Evolutionary conservation across 257 asterid genomes (phyloP).

Genomic region (Ligustrum vulgare): DNA sequence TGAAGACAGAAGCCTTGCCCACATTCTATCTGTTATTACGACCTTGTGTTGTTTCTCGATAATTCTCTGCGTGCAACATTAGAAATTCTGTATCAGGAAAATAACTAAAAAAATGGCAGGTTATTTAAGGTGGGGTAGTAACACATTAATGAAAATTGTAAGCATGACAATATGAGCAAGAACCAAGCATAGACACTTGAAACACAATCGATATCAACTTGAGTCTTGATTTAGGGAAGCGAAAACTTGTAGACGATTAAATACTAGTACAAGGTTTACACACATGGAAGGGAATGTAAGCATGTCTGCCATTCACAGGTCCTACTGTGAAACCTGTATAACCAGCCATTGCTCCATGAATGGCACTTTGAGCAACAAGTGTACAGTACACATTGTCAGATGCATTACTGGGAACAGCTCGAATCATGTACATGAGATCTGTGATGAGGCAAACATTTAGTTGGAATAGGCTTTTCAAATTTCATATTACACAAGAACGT

Average conservation of each 20-base stretch:
- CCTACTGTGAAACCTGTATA: conserved; percentile 83
- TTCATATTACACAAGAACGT: not conserved
- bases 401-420: conserved; percentile 90
- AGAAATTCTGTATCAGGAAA: not conserved
- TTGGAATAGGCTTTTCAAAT: conserved; percentile 1
- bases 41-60: conserved; percentile 71
- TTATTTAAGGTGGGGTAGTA: too few species aligned
- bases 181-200: too few species aligned
- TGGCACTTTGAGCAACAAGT: conserved; percentile 90
- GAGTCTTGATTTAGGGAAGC: not conserved
- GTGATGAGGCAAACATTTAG: conserved; percentile 8
- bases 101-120: not conserved
- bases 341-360: conserved; percentile 99
- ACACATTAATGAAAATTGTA: too few species aligned
- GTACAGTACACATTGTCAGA: conserved; percentile 90
- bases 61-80: conserved; percentile 55
- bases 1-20: conserved; percentile 92
- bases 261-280: conserved; percentile 22
- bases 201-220: too few species aligned
- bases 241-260: not conserved
- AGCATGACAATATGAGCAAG: too few species aligned
- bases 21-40: conserved; percentile 95
- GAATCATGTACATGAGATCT: conserved; percentile 96
- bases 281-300: conserved; percentile 85
- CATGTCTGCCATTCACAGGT: conserved; percentile 64